These are phyloP conservation scores for Orbilia javanica DNA, from an alignment of 2,329 filamentous ascomycete genomes.

Conservation along the genomic window DNA sequence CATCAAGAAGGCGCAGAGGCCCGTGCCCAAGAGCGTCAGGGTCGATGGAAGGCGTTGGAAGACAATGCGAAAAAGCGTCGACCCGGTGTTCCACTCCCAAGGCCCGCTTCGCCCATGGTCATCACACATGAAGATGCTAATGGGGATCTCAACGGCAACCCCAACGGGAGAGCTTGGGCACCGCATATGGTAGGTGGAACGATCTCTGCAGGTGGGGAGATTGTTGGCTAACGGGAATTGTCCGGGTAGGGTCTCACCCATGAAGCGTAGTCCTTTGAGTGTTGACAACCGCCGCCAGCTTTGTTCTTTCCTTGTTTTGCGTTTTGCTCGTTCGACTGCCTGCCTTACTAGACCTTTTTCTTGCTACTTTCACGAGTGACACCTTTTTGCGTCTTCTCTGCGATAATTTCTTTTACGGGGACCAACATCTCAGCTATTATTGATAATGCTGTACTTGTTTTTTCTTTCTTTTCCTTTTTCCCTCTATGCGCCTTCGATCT, in stretches of 20 bases:
- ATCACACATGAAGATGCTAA: conserved; percentile 52
- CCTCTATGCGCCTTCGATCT: conserved; percentile 24
- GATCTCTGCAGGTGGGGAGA: conserved; percentile 39
- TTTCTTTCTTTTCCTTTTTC: conserved; percentile 15
- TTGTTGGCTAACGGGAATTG: conserved; percentile 42
- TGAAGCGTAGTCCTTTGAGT: conserved; percentile 21
- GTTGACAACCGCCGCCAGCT: conserved; percentile 12
- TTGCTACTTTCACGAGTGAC: conserved; percentile 52
- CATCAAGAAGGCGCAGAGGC: conserved; percentile 92
- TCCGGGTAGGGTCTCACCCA: conserved; percentile 54
- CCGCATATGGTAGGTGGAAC: conserved; percentile 56
- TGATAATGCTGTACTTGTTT: conserved; percentile 56
- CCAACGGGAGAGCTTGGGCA: conserved; percentile 53
- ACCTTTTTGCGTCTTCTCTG: conserved; percentile 25
- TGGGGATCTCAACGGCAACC: conserved; percentile 49
- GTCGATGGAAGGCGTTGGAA: conserved; percentile 87
- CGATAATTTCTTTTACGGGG: conserved; percentile 39
- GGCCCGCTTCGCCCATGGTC: conserved; percentile 54
- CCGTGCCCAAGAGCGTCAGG: conserved; percentile 82
- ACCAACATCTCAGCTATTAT: conserved; percentile 54
- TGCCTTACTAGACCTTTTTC: conserved; percentile 19
- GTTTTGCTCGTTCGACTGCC: conserved; percentile 21
- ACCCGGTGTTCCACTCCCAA: conserved; percentile 32
- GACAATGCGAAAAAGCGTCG: conserved; percentile 68
- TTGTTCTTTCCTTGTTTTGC: conserved; percentile 6